Base-by-base conservation (phyloP, 2,329 filamentous ascomycete species). In the Aspergillus piperis region DNA sequence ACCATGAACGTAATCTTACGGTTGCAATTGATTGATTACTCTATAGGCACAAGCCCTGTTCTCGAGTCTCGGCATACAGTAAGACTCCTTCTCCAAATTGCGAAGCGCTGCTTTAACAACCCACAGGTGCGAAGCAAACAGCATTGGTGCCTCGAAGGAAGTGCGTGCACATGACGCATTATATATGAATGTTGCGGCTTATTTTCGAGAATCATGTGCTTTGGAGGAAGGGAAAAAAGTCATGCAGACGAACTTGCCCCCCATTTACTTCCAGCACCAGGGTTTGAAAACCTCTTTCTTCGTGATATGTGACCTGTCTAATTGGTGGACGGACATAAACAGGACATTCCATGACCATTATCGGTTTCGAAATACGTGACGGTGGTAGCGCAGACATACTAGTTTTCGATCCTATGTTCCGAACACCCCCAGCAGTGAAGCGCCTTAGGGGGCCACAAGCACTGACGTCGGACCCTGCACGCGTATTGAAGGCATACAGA, bases 321-420 rank as follows among this genome's bases (percentile, higher is more conserved):
- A 59, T 23, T 41, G 8, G 6, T 30, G 44, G 48, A 39, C 41
- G n/a, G 38, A 17, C 10, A n/a, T 19, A n/a, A 8, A 1, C 25
- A 83, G 91, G 92, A 2, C 94, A 98, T 74, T 97, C 93, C 1
- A 82, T 96, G 80, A 96, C 92, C 0, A 92, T 98, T 54, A 82
- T 98, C 57, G 94, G 94, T 0, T 82, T 96, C 25, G 92, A 97
- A 75, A 86, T 84, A 65, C 84, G 83, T 27, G 80, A 77, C 36
- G 83, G 89, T 61, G 90, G 90, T 25, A 79, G 81, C 17, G 79
- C 82, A 54, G 90, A 90, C 66, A 79, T 98, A 17, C 80, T 98
- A 0, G 90, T 96, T 11, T 96, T 96, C 72, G 93, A 98, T 72
- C 92, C 94, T 1, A 90, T 90, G 78, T 92, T 91, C 73, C 87